Evolutionary conservation across 768 basidiomycete species (phyloP).

Genomic region (Kwoniella sp.): DNA sequence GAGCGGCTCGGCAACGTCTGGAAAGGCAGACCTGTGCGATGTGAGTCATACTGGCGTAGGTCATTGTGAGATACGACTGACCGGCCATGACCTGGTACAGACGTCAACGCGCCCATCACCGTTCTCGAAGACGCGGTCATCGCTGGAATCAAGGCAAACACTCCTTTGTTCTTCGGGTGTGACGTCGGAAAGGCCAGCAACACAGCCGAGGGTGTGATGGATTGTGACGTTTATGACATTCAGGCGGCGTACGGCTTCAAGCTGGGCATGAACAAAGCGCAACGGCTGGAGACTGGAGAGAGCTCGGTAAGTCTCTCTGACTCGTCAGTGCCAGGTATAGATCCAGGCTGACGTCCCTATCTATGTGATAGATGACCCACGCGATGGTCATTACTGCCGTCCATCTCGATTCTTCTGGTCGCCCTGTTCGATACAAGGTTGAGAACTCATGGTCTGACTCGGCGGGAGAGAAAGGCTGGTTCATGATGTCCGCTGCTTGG

Average conservation of each 20-base stretch:
- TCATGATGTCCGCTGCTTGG: slow-evolving; percentile 85
- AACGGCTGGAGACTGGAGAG: slow-evolving; percentile 79
- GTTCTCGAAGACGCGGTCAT: slow-evolving; percentile 81
- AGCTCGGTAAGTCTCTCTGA: slow-evolving; percentile 54
- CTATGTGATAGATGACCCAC: slow-evolving; percentile 73
- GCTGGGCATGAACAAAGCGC: slow-evolving; percentile 78
- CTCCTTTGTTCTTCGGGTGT: slow-evolving; percentile 93
- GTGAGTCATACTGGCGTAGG: slow-evolving; percentile 60
- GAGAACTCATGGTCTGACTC: slow-evolving; percentile 92
- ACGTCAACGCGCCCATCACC: slow-evolving; percentile 84
- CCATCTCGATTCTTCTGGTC: slow-evolving; percentile 74
- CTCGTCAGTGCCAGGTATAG: slow-evolving; percentile 3
- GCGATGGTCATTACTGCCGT: slow-evolving; percentile 86
- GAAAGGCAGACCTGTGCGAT: slow-evolving; percentile 80
- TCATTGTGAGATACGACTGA: background rate
- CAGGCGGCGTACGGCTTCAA: slow-evolving; percentile 84
- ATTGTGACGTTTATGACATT: slow-evolving; percentile 76
- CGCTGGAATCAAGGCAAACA: slow-evolving; percentile 81
- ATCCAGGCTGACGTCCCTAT: background rate
- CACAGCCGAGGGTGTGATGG: slow-evolving; percentile 76
- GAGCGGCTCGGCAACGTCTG: slow-evolving; percentile 90
- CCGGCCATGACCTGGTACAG: slow-evolving; percentile 57
- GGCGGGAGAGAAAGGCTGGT: slow-evolving; percentile 80
- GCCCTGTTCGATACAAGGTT: slow-evolving; percentile 87
- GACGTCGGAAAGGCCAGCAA: slow-evolving; percentile 89